Evolutionary conservation across 306 rosid genomes (phyloP), one percentile per base, ranked within the genome.

Genomic region (Prinsepia uniflora): DNA sequence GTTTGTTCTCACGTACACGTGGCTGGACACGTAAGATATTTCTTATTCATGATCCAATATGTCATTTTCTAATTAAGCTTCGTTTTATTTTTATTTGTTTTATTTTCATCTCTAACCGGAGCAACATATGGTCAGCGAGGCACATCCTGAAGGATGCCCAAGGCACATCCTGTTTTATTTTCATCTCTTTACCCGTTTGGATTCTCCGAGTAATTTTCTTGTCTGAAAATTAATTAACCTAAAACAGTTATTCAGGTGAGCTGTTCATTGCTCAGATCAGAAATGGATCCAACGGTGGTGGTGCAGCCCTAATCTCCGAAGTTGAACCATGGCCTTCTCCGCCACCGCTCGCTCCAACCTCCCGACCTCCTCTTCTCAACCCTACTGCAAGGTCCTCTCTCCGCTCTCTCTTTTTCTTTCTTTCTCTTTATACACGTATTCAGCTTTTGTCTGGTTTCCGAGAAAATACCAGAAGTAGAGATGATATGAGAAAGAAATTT

Each of bases 251-350:
- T 64, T 10, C 13, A 19, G 44, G 15, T 58, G 50, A 14, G 13
- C 13, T 10, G 10, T 11, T 5, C 14, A 12, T 10, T 2, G 22
- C 20, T 48, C 46, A 18, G 48, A 67, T 3, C 3, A 7, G 30
- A 36, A 10, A 5, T 7, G 8, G 44, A 50, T 59, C 46, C 52
- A 49, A 12, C 68, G 61, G 9, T 9, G 66, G 47, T 13, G 57
- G 55, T 20, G 62, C 75, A 57, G 72, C 70, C 5, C 77, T 73
- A 63, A 76, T 78, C 75, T 76, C 63, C 68, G 8, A 43, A 22
- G 66, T 52, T 71, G 41, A 43, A 10, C 73, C 66, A 93, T 90
- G 98, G 89, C 94, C 71, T 87, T 81, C 79, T 81, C 86, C 12
- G 80, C 86, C 42, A 66, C 88, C 43, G 60, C 79, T 73, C 84